Evolutionary conservation across 2,329 filamentous ascomycete genomes (phyloP).

Genomic region (Monilinia fructigena): DNA sequence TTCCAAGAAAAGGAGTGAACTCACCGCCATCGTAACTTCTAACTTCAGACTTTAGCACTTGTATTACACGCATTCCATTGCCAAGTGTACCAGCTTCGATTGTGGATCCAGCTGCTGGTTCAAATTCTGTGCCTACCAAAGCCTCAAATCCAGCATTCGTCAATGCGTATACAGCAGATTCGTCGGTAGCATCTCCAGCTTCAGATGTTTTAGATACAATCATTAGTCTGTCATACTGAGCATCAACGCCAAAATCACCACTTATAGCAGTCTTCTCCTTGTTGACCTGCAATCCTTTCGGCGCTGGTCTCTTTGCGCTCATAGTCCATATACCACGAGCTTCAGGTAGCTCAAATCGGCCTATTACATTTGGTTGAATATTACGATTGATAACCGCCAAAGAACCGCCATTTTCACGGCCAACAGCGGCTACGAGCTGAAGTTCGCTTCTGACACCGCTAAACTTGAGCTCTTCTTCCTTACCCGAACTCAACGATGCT

Average conservation of each 20-base stretch:
- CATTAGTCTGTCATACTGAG: slow-evolving; percentile 74
- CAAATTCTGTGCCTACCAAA: slow-evolving; percentile 83
- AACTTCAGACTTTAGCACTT: slow-evolving; percentile 82
- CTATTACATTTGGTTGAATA: slow-evolving; percentile 70
- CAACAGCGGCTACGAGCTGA: slow-evolving; percentile 60
- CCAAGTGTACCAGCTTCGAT: slow-evolving; percentile 82
- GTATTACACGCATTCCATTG: slow-evolving; percentile 77
- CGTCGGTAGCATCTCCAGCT: slow-evolving; percentile 66
- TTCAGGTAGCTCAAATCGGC: slow-evolving; percentile 68
- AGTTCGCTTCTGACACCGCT: slow-evolving; percentile 54
- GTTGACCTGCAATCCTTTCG: slow-evolving; percentile 54
- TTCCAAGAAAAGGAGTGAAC: slow-evolving; percentile 42
- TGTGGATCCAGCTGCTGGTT: slow-evolving; percentile 82
- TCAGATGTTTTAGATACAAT: slow-evolving; percentile 70
- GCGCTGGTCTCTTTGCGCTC: slow-evolving; percentile 63
- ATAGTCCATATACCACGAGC: slow-evolving; percentile 81
- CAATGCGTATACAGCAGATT: slow-evolving; percentile 72
- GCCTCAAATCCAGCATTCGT: slow-evolving; percentile 73
- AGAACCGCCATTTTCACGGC: slow-evolving; percentile 64
- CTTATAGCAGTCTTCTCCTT: slow-evolving; percentile 50
- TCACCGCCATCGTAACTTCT: slow-evolving; percentile 86
- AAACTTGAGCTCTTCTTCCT: slow-evolving; percentile 47
- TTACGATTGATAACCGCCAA: slow-evolving; percentile 76
- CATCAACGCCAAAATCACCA: slow-evolving; percentile 55
- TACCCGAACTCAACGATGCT: slow-evolving; percentile 46